These are phyloP conservation scores for Solanum paucissectum DNA, from an alignment of 257 asterid genomes.

Conservation along the genomic window DNA sequence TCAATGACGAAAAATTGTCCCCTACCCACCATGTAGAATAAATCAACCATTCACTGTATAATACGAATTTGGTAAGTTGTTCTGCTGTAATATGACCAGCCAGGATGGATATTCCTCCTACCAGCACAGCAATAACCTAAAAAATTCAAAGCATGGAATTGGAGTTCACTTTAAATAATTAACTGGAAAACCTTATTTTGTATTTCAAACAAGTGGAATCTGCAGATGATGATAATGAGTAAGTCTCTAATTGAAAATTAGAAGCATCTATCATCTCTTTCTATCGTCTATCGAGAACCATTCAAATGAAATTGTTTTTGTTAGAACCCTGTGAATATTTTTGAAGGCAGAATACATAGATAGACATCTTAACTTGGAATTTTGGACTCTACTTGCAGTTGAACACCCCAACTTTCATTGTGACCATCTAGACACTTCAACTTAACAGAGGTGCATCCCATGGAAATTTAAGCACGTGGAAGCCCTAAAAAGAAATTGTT, in stretches of 20 bases:
- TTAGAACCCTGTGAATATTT: not conserved
- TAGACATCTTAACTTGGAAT: not conserved
- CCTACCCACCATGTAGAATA: slow-evolving; percentile 98
- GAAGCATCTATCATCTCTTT: not conserved
- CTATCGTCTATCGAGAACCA: not conserved
- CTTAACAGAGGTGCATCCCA: not conserved
- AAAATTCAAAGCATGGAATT: slow-evolving; percentile 1
- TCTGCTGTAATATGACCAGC: slow-evolving; percentile 90
- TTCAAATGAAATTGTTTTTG: not conserved
- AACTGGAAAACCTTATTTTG: not conserved
- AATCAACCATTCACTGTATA: slow-evolving; percentile 97
- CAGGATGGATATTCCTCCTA: slow-evolving; percentile 89
- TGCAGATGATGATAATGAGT: not conserved
- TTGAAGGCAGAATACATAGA: not conserved
- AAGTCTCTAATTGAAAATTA: not conserved
- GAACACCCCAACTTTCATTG: not conserved
- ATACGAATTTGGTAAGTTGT: slow-evolving; percentile 89
- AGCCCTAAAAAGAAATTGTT: not conserved
- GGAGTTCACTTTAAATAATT: not conserved
- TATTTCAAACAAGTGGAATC: not conserved
- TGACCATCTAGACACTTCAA: not conserved
- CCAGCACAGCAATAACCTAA: slow-evolving; percentile 91
- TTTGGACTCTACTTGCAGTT: not conserved
- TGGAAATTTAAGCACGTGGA: not conserved
- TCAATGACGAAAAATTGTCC: slow-evolving; percentile 78